A percentile compares a stretch with the other conserved stretches of the same genome.
These are phyloP conservation scores for Stylonectria norvegica DNA, from an alignment of 2,329 filamentous ascomycete genomes.

Conservation along the genomic window DNA sequence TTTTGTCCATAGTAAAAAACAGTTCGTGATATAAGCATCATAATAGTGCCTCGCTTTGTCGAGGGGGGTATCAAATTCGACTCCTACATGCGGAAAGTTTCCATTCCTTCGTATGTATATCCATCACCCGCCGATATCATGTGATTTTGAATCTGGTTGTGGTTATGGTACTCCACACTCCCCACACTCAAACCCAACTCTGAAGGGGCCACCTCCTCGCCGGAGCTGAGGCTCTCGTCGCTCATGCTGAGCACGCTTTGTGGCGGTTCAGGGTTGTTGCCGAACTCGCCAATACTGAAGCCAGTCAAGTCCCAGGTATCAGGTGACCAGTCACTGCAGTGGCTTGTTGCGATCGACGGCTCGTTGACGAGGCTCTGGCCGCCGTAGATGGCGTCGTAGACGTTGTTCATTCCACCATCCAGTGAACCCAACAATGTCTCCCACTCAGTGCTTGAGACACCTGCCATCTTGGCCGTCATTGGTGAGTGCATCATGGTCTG, in stretches of 20 bases:
- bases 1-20: not conserved
- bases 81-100: conserved; percentile 2
- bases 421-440: conserved; percentile 76
- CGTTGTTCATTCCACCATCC: conserved; percentile 74
- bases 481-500: conserved; percentile 27
- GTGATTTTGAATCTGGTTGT: conserved; percentile 3
- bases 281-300: conserved; percentile 50
- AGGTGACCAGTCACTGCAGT: conserved; percentile 50
- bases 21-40: not conserved
- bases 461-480: conserved; percentile 32
- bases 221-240: conserved; percentile 56
- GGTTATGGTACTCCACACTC: conserved; percentile 29
- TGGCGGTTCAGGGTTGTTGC: conserved; percentile 39
- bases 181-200: conserved; percentile 45
- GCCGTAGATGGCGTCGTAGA: conserved; percentile 81
- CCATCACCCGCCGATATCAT: conserved; percentile 2
- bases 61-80: conserved; percentile 1
- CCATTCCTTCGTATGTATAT: conserved; percentile 9
- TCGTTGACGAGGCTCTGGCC: conserved; percentile 52
- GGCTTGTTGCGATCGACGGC: conserved; percentile 42
- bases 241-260: conserved; percentile 56
- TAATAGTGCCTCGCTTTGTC: not conserved
- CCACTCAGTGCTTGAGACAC: conserved; percentile 69
- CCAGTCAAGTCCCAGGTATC: conserved; percentile 54
- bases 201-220: conserved; percentile 47